Conservation (phyloP, 2,329 filamentous ascomycete genomes). For the Monilinia fructigena region DNA sequence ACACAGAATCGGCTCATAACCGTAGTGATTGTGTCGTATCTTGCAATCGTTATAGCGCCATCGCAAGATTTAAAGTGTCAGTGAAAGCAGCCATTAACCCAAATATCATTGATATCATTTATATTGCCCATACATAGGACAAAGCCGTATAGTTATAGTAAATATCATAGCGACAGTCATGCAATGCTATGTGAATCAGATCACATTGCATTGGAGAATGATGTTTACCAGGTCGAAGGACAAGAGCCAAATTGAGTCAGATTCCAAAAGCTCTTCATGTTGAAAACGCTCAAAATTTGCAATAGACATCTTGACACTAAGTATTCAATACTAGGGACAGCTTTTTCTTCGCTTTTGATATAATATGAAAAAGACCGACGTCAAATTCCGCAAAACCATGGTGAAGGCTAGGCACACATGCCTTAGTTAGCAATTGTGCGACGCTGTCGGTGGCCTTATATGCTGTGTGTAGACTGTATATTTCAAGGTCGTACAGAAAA, state of each 20-base stretch:
- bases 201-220: too few relatives aligned
- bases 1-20: not conserved
- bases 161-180: not conserved
- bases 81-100: not conserved
- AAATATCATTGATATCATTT: not conserved
- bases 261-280: not conserved
- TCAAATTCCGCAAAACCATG: too few relatives aligned
- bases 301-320: not conserved
- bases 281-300: not conserved
- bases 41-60: not conserved
- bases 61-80: slow-evolving; percentile 1
- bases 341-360: not conserved
- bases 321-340: not conserved
- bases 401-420: too few relatives aligned
- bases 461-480: too few relatives aligned
- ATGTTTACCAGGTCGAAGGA: not conserved
- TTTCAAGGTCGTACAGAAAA: too few relatives aligned
- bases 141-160: not conserved
- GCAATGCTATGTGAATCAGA: too few relatives aligned
- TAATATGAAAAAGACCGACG: too few relatives aligned
- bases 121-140: slow-evolving; percentile 13
- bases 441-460: too few relatives aligned
- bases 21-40: not conserved
- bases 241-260: not conserved
- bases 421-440: too few relatives aligned